phyloP scores from a whole-genome alignment of 306 rosid species.

The Medicago lupulina region DNA sequence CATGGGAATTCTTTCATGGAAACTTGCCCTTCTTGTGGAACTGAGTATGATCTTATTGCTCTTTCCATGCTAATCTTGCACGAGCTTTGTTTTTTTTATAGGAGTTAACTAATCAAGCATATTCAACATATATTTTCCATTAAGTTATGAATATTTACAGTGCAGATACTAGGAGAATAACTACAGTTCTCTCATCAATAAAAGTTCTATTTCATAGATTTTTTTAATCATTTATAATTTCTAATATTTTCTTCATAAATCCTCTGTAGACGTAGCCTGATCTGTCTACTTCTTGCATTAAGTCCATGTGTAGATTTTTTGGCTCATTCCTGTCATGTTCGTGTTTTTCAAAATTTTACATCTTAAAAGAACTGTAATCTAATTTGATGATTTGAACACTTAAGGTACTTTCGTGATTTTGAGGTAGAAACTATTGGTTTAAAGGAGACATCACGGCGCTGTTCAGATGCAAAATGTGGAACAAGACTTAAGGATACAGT shows the following conservation, averaged over 20 bases:
- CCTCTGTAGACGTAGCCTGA: conserved; percentile 19
- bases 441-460: conserved; percentile 90
- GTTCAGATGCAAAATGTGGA: conserved; percentile 75
- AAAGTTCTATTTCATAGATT: conserved; percentile 32
- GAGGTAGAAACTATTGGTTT: conserved; percentile 95
- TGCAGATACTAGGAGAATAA: conserved; percentile 27
- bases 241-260: conserved; percentile 5
- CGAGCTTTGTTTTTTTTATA: background rate
- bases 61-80: conserved; percentile 13
- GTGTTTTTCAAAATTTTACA: conserved; percentile 6
- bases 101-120: conserved; percentile 16
- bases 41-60: conserved; percentile 67
- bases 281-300: conserved; percentile 29
- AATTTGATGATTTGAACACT: conserved; percentile 41
- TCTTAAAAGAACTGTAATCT: conserved; percentile 25
- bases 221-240: background rate
- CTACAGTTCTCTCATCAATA: conserved; percentile 17
- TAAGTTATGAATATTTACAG: conserved; percentile 18
- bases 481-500: conserved; percentile 87
- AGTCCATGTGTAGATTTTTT: conserved; percentile 28
- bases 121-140: conserved; percentile 29
- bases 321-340: background rate
- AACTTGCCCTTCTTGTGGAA: conserved; percentile 88
- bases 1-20: conserved; percentile 99
- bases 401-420: conserved; percentile 91